Evolutionary conservation across 805 yeast species (phyloP), one percentile per base, ranked within the genome.

Genomic region (Saccharomycopsis selenospora): DNA sequence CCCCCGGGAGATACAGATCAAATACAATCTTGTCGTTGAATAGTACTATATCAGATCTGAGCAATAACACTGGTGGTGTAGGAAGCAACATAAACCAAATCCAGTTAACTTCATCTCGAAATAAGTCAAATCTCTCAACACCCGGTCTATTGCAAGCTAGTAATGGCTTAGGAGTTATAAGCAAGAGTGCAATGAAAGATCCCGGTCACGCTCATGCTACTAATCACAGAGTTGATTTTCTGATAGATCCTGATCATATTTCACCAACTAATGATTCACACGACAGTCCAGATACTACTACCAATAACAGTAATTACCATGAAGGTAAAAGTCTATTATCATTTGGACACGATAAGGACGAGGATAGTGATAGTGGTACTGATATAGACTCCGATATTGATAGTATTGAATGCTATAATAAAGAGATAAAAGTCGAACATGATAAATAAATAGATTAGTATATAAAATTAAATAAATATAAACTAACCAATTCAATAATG

Each of bases 361-460:
- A 20, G 3, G 38, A 24, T 4, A 40, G 48, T 22, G 54, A 51
- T 42, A 51, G 51, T 40, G 51, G 51, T 8, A 51, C 51, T 7
- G 51, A 51, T 33, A 33, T 51, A 17, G 49, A 51, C n/a, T 48
- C 51, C 2, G 48, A 50, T 36, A 43, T 36, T 17, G 49, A 45
- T 10, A 33, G 38, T 33, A 10, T 33, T 5, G 38, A 33, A 10
- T 10, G n/a, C 18, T 20, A 33, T 10, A 6, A 17, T 5, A 20
- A 33, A 7, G 38, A 33, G 4, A 7, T 33, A 5, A 17, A 33
- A 10, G 20, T 7, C 18, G 5, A 14, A 5, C 38, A 4, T 4
- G 17, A 10, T 17, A 4, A 17, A 33, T 33, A 20, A 33, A n/a
- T 28, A 28, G 33, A 28, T 28, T n/a, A n/a, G n/a, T n/a, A n/a